Conservation (phyloP, 352 stramenopile species). For the Phytophthora pisi region DNA sequence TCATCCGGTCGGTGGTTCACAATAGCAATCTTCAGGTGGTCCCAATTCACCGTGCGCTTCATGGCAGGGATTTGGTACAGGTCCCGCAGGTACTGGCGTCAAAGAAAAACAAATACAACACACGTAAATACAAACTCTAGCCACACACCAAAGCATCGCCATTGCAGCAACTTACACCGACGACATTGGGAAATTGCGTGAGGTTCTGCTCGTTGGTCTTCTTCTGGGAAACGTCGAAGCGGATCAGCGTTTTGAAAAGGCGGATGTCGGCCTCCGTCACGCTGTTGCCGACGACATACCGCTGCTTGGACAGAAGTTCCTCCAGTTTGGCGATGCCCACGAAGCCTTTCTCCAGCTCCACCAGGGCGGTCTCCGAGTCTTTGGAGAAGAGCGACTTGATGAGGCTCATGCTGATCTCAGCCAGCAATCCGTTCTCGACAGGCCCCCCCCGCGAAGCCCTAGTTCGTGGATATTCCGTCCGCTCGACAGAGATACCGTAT, state of each 20-base stretch:
- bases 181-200: neutral
- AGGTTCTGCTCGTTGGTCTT: neutral
- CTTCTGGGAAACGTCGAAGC: neutral
- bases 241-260: slow-evolving; percentile 1
- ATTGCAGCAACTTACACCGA: neutral
- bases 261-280: neutral
- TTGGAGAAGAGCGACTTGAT: neutral
- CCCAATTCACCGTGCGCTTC: neutral
- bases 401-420: neutral
- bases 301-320: neutral
- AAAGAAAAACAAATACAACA: too few relatives aligned
- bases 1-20: neutral
- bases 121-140: neutral
- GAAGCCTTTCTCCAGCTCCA: neutral
- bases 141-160: too few relatives aligned
- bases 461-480: too few relatives aligned
- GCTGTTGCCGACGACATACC: neutral
- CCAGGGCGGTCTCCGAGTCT: neutral
- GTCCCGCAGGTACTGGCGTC: neutral
- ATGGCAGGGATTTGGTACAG: neutral
- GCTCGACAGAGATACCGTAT: too few relatives aligned
- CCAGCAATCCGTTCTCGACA: neutral
- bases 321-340: neutral
- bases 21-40: neutral
- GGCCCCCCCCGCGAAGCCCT: too few relatives aligned